Conservation (phyloP, 2,329 filamentous ascomycete species). For the Aspergillus sp. region DNA sequence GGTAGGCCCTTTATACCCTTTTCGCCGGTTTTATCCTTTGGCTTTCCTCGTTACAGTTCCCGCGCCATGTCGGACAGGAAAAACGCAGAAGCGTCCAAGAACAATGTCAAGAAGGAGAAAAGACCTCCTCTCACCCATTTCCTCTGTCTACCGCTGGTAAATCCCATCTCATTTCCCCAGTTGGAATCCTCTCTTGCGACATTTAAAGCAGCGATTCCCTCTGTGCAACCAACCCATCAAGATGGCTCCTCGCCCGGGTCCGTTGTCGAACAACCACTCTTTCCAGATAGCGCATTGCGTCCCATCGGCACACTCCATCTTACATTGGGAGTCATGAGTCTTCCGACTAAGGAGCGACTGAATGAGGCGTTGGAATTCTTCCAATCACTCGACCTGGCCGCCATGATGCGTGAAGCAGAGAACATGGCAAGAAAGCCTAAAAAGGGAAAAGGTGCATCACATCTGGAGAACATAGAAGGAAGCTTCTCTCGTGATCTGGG, state of each 20-base stretch:
- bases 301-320: constrained; percentile 78
- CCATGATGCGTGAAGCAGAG: constrained; percentile 31
- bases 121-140: constrained; percentile 41
- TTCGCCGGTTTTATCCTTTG: not conserved
- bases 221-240: constrained; percentile 3
- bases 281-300: constrained; percentile 65
- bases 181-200: constrained; percentile 57
- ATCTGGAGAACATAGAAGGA: no score
- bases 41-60: constrained; percentile 2
- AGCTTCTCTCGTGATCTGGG: not conserved
- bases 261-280: constrained; percentile 35
- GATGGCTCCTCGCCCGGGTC: constrained; percentile 13
- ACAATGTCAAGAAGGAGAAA: constrained; percentile 14
- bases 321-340: constrained; percentile 80
- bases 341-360: constrained; percentile 50
- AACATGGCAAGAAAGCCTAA: constrained; percentile 12
- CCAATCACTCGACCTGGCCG: constrained; percentile 39
- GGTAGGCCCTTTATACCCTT: constrained; percentile 1
- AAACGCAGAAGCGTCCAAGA: not conserved
- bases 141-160: constrained; percentile 57
- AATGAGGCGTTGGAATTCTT: constrained; percentile 44
- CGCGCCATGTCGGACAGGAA: constrained; percentile 5
- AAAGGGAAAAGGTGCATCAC: not conserved
- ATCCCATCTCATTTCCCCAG: constrained; percentile 55
- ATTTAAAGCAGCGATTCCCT: constrained; percentile 58